Conservation (phyloP, 208 protist genomes). For the Trichomonas tenax region DNA sequence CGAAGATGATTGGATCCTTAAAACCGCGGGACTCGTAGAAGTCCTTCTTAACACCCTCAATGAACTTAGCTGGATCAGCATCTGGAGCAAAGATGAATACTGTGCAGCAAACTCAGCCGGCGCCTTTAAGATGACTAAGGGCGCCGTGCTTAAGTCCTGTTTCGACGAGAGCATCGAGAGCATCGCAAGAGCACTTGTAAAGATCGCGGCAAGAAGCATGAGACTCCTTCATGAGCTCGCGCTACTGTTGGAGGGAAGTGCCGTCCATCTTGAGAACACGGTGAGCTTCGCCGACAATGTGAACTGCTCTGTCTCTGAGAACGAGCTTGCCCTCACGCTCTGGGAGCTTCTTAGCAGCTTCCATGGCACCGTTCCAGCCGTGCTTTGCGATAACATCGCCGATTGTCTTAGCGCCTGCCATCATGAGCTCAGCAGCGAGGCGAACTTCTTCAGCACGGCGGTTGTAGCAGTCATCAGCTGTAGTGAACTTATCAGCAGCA, state of each 20-base stretch:
- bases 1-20: background rate
- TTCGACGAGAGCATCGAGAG: background rate
- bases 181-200: background rate
- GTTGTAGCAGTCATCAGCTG: background rate
- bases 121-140: background rate
- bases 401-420: background rate
- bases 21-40: background rate
- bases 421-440: background rate
- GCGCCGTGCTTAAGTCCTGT: background rate
- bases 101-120: slow-evolving; percentile 1
- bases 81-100: background rate
- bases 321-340: background rate
- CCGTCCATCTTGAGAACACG: background rate
- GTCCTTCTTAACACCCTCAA: background rate
- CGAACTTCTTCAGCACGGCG: background rate
- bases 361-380: background rate
- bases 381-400: background rate
- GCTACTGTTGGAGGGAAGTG: background rate
- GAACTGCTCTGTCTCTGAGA: background rate
- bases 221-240: background rate
- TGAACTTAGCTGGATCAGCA: background rate
- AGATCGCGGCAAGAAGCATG: background rate
- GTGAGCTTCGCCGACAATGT: background rate
- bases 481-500: background rate
- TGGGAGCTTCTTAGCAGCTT: background rate